A percentile compares a stretch with the other conserved stretches of the same genome.
These are phyloP conservation scores for Helichrysum umbraculigerum DNA, from an alignment of 129 eudicot species.

Conservation along the genomic window DNA sequence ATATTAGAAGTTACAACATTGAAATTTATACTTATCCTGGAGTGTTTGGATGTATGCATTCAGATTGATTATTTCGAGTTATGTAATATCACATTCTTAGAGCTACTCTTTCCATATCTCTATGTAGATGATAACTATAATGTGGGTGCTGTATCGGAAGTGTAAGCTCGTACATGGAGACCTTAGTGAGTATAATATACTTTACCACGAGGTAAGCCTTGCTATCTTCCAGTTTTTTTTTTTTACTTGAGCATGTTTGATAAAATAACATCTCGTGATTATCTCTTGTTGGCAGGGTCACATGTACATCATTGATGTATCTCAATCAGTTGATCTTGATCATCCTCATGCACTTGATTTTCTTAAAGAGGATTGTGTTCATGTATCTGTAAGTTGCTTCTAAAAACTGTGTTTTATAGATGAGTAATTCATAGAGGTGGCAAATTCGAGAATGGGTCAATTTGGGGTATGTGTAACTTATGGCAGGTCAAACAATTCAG, in stretches of 20 bases:
- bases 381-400: slow-evolving; percentile 76
- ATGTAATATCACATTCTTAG: slow-evolving; percentile 6
- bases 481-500: background rate
- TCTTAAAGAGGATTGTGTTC: slow-evolving; percentile 84
- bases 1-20: background rate
- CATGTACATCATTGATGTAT: slow-evolving; percentile 84
- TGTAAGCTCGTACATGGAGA: slow-evolving; percentile 98
- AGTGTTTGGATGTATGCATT: too few species aligned
- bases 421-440: background rate
- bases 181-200: slow-evolving; percentile 88
- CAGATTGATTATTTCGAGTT: too few species aligned
- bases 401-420: background rate
- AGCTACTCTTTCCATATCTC: slow-evolving; percentile 13
- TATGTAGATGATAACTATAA: slow-evolving; percentile 65
- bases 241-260: background rate
- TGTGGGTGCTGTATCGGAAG: slow-evolving; percentile 87
- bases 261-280: background rate
- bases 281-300: slow-evolving; percentile 62
- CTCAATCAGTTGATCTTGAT: slow-evolving; percentile 97
- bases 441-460: background rate
- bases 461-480: background rate
- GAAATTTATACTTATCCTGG: background rate
- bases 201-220: slow-evolving; percentile 64
- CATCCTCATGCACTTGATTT: slow-evolving; percentile 96
- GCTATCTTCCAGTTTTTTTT: background rate